Conservation (phyloP, 2,329 filamentous ascomycete species). For the Microcyclospora tardicrescens region DNA sequence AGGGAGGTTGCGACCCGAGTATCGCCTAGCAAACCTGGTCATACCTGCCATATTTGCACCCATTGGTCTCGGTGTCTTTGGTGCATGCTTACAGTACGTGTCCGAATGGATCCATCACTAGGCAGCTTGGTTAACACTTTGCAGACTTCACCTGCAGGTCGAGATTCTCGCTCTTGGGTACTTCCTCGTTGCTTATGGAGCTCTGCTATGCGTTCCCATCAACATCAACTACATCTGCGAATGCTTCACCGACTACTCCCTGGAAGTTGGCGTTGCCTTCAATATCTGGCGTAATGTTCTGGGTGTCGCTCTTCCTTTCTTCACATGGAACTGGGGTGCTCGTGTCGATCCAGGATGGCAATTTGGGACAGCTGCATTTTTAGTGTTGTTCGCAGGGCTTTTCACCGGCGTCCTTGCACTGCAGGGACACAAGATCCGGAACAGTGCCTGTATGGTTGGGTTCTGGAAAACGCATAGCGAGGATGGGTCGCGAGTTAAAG, state of each 20-base stretch:
- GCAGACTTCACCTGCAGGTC: conserved; percentile 29
- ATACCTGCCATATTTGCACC: conserved; percentile 14
- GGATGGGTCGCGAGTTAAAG: no score
- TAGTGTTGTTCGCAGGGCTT: conserved; percentile 1
- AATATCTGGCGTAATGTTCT: conserved; percentile 17
- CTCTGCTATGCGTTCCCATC: conserved; percentile 21
- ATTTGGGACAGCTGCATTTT: conserved; percentile 6
- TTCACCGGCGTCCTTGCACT: neutral
- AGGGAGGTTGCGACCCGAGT: conserved; percentile 29
- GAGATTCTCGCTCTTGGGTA: conserved; percentile 28
- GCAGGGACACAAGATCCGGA: no score
- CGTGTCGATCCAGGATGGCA: conserved; percentile 6
- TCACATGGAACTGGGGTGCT: conserved; percentile 3
- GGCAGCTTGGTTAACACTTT: no score
- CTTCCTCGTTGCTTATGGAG: conserved; percentile 29
- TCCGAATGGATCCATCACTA: no score
- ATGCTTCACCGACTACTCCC: conserved; percentile 25
- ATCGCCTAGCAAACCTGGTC: conserved; percentile 22
- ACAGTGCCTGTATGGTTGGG: no score
- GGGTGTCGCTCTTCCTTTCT: conserved; percentile 5
- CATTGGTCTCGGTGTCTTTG: conserved; percentile 26
- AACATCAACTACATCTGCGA: conserved; percentile 21
- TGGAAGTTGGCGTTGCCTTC: conserved; percentile 25
- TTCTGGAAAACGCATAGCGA: no score
- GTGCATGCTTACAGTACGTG: conserved; percentile 29